These are phyloP conservation scores for Aspergillus avenaceus DNA, from an alignment of 495 filamentous ascomycete genomes.

Conservation along the genomic window DNA sequence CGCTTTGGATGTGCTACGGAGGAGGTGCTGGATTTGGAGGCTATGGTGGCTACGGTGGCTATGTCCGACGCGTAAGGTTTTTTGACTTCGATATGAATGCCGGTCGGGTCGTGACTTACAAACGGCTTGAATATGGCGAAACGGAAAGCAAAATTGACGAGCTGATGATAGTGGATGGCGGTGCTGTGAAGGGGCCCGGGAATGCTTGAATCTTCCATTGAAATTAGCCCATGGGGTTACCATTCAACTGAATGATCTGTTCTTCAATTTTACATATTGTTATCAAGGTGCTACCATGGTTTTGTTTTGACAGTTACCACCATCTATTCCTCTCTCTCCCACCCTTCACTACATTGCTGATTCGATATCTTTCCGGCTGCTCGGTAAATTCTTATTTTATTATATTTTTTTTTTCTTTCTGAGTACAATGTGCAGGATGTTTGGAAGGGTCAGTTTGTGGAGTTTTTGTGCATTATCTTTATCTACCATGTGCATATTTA, in stretches of 20 bases:
- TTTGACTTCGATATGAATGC: conserved; percentile 92
- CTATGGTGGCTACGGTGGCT: conserved; percentile 86
- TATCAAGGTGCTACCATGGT: not conserved
- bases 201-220: conserved; percentile 9
- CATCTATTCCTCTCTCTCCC: conserved; percentile 12
- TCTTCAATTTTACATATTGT: not conserved
- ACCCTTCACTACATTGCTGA: conserved; percentile 8
- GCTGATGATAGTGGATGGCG: conserved; percentile 82
- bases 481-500: not conserved
- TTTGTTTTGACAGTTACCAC: not conserved
- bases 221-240: too few relatives aligned
- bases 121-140: conserved; percentile 81
- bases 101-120: conserved; percentile 84
- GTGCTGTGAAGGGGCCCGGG: conserved; percentile 46
- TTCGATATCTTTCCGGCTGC: too few relatives aligned
- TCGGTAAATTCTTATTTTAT: too few relatives aligned
- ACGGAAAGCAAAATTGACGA: conserved; percentile 70
- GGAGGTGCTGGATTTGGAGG: conserved; percentile 88
- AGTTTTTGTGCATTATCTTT: not conserved
- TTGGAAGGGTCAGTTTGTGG: not conserved
- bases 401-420: too few relatives aligned
- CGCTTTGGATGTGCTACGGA: conserved; percentile 98
- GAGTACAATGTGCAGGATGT: too few relatives aligned
- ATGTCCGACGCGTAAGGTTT: conserved; percentile 76
- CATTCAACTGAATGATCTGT: not conserved